These are phyloP conservation scores for Picochlorum sp. DNA, from an alignment of 139 green algal species.

Conservation along the genomic window DNA sequence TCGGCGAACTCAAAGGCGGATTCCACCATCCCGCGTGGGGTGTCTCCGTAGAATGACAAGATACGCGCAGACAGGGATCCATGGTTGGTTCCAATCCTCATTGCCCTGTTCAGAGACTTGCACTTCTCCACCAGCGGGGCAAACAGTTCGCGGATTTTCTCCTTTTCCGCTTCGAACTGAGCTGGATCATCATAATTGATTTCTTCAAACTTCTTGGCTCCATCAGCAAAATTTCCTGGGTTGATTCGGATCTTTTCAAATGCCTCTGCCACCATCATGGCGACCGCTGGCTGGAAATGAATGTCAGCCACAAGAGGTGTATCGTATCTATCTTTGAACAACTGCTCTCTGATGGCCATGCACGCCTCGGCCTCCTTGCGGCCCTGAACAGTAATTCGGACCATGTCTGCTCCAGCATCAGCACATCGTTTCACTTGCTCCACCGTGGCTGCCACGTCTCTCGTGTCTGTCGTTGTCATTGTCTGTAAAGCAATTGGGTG, in stretches of 20 bases:
- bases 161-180: conserved; percentile 78
- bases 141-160: conserved; percentile 84
- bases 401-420: conserved; percentile 89
- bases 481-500: conserved; percentile 92
- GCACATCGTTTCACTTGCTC: conserved; percentile 95
- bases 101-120: conserved; percentile 82
- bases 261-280: conserved; percentile 93
- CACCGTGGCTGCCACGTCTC: conserved; percentile 83
- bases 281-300: conserved; percentile 94
- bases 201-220: conserved; percentile 83
- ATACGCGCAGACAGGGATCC: conserved; percentile 91
- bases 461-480: conserved; percentile 97
- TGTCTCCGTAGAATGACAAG: conserved; percentile 84
- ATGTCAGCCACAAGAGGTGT: conserved; percentile 96
- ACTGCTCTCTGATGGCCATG: conserved; percentile 79
- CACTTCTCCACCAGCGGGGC: conserved; percentile 95
- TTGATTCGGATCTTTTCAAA: conserved; percentile 98
- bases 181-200: conserved; percentile 87
- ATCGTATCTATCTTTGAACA: conserved; percentile 93
- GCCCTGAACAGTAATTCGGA: conserved; percentile 96
- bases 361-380: conserved; percentile 90
- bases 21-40: conserved; percentile 80
- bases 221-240: conserved; percentile 94
- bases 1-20: conserved; percentile 94
- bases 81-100: conserved; percentile 99